Base-by-base conservation (phyloP, 441 rosid species). In the Arabidopsis hybrid region DNA sequence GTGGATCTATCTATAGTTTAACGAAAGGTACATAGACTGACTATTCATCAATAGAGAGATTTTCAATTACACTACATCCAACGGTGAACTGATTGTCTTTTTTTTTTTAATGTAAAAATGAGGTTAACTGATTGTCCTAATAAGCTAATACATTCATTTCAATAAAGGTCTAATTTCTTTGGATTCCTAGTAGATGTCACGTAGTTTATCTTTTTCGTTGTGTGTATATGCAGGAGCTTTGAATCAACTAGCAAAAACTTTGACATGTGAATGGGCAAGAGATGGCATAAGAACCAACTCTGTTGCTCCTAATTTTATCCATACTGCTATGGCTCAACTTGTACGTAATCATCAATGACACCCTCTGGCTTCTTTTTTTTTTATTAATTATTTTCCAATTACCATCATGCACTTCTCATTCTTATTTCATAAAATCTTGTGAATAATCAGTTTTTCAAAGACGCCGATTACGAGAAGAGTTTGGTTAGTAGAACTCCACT, bases 231-330 rank as follows among this genome's bases (percentile, higher is more conserved):
- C 71, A 82, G 86, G 86, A 35, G 84, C 83, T 8, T 69, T 85
- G 70, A 79, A 82, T 60, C 85, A 84, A 56, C 49, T 82, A 4
- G 74, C 82, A 4, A 84, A 58, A 57, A 78, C 65, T 74, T 65
- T 85, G 60, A 86, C 86, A 2, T 67, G 72, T 40, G 72, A 67
- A 40, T 67, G 72, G 74, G 67, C 74, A 32, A 59, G 21, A 16
- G 74, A 42, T 16, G 61, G 36, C 58, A 70, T 70, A 45, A 70
- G 74, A 46, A 10, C 69, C 21, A 73, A 65, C 3, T 5, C 57
- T 32, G 65, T 73, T 55, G 70, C 58, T 2, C 77, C 60, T 72
- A 18, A 31, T 7, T 34, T 34, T 26, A 49, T 26, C 47, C 4
- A 36, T 11, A 71, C 75, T 61, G 40, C 34, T 56, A 17, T 56